Base-by-base conservation (phyloP, 495 filamentous ascomycete genomes). In the Penicillium verhagenii region DNA sequence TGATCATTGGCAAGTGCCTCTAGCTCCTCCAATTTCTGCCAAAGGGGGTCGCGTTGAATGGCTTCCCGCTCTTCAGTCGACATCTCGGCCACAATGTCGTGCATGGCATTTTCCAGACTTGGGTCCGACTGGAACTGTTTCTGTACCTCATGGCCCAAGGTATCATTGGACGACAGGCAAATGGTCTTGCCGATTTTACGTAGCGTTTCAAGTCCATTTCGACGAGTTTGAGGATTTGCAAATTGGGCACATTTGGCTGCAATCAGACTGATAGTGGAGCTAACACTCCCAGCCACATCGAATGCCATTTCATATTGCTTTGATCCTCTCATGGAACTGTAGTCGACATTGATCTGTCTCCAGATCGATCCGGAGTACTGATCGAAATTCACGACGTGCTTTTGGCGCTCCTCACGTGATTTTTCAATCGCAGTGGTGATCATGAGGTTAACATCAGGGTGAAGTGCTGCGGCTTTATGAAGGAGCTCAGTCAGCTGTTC, bases 111-210 rank as follows among this genome's bases (percentile, higher is more conserved):
- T n/a, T 58, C 63, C 31, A 66, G 33, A 26, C 20, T 25, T 0
- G 20, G 2, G 28, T 58, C 47, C 10, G 28, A 53, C 26, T 53
- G 29, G 13, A 58, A 66, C 3, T 18, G 11, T 25, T 56, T 54
- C 35, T 47, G 60, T 21, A 63, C 54, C 33, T 66, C 57, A 35
- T 50, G 50, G 13, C 53, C 50, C 1, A 66, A 4, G 4, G 25
- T 40, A 55, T 58, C 43, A 25, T 29, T 26, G 2, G 18, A 18
- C 24, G 45, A 52, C 16, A 66, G 43, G 0, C 28, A 38, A 46
- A 63, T 58, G 2, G 48, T 60, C 53, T 63, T 60, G 11, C 60
- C 63, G 19, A 63, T 63, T 39, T 63, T 63, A 25, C 54, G 50
- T 1, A 60, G 50, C 11, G 54, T 54, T 2, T 51, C 57, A 3